A percentile compares a stretch with the other conserved stretches of the same genome.
Evolutionary conservation across 495 filamentous ascomycete species (phyloP).

Genomic region (Platismatia glauca): DNA sequence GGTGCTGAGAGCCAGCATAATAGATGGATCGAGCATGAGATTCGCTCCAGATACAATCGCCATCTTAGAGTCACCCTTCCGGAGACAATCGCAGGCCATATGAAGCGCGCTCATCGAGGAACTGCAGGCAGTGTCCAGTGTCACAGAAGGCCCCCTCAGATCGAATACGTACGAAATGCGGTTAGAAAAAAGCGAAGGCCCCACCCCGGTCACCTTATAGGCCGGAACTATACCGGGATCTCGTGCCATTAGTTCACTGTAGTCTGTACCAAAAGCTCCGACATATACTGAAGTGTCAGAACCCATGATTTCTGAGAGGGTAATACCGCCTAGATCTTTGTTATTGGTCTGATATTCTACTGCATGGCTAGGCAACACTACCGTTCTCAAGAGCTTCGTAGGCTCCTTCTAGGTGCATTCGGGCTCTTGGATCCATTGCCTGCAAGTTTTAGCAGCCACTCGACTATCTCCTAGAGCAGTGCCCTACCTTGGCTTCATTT

Average conservation of each 20-base stretch:
- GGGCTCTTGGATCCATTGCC: slow-evolving; percentile 44
- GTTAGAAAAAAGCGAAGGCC: slow-evolving; percentile 30
- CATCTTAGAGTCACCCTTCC: slow-evolving; percentile 24
- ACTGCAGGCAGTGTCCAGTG: slow-evolving; percentile 36
- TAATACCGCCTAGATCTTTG: not conserved
- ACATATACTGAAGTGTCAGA: not conserved
- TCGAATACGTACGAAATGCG: slow-evolving; percentile 35
- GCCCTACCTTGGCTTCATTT: slow-evolving; percentile 6
- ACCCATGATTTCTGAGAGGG: not conserved
- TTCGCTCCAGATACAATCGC: slow-evolving; percentile 29
- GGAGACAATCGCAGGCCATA: slow-evolving; percentile 28
- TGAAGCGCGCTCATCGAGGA: slow-evolving; percentile 32
- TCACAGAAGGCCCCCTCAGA: slow-evolving; percentile 29
- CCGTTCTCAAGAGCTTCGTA: slow-evolving; percentile 49
- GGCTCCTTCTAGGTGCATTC: slow-evolving; percentile 44
- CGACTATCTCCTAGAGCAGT: not conserved
- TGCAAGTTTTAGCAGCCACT: not conserved
- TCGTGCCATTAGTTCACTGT: not conserved
- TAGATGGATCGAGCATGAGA: slow-evolving; percentile 26
- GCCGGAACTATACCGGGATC: not conserved
- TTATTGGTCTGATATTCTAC: slow-evolving; percentile 27
- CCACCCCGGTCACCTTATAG: slow-evolving; percentile 29
- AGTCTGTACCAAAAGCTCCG: not conserved
- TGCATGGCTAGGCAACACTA: slow-evolving; percentile 13
- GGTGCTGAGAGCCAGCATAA: slow-evolving; percentile 7